phyloP scores from a whole-genome alignment of 345 rosid species.

The Dipteronia dyeriana region DNA sequence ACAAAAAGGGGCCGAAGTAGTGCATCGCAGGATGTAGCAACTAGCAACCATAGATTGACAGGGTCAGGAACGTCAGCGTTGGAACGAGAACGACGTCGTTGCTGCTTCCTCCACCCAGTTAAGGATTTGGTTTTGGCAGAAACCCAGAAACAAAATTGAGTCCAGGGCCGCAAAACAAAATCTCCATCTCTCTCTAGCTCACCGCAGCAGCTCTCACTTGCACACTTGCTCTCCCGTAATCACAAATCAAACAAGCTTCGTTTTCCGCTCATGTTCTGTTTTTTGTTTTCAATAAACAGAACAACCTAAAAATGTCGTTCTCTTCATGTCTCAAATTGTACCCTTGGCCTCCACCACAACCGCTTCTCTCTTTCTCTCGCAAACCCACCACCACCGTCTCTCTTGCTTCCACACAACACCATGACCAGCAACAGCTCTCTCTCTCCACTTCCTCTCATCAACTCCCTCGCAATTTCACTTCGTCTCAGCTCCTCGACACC shows the following conservation, averaged over 20 bases:
- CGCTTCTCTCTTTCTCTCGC: constrained; percentile 32
- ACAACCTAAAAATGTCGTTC: constrained; percentile 45
- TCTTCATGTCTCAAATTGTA: constrained; percentile 56
- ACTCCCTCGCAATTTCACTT: constrained; percentile 58
- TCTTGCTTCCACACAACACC: constrained; percentile 36
- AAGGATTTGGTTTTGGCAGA: background rate
- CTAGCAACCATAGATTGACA: too few relatives aligned
- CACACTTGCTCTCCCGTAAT: background rate
- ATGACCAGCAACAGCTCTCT: constrained; percentile 25
- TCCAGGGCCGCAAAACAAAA: background rate
- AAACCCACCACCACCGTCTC: constrained; percentile 36
- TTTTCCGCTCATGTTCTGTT: constrained; percentile 2
- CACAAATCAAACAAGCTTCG: background rate
- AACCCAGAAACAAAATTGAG: background rate
- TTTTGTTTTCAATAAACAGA: constrained; percentile 12
- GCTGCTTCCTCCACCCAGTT: background rate
- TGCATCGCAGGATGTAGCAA: too few relatives aligned
- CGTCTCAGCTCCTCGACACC: constrained; percentile 68
- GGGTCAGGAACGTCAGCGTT: too few relatives aligned
- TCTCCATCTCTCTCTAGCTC: background rate
- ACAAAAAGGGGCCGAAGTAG: background rate
- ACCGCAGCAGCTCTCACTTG: background rate
- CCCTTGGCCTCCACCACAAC: constrained; percentile 42
- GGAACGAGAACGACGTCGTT: background rate
- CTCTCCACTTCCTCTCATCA: constrained; percentile 14